Conservation (phyloP, 1,139 yeast species). For the Saccharomyces hybrid region DNA sequence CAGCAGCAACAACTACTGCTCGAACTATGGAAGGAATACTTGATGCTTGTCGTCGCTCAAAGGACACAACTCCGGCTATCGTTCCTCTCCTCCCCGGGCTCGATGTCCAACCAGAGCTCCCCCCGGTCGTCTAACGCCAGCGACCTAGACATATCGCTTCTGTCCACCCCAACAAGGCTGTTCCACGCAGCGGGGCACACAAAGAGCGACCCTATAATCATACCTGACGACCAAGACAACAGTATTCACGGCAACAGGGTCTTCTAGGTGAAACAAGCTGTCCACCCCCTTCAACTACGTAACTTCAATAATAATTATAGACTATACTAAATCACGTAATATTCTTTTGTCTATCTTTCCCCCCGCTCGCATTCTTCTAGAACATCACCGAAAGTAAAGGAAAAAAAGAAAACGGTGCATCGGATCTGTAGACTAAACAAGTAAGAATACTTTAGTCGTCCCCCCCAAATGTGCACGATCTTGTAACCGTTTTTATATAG, state of each 20-base stretch:
- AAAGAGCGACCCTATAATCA: neutral
- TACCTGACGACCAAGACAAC: neutral
- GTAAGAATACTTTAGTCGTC: neutral
- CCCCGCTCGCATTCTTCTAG: conserved; percentile 1
- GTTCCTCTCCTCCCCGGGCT: conserved; percentile 3
- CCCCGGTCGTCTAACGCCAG: conserved; percentile 1
- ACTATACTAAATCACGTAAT: neutral
- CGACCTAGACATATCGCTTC: neutral
- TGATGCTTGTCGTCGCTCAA: conserved; percentile 21
- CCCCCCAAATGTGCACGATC: neutral
- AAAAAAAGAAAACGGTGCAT: neutral
- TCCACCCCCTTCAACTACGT: neutral
- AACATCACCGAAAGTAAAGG: neutral
- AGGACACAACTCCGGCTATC: conserved; percentile 27
- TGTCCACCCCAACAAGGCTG: neutral
- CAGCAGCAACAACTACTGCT: neutral
- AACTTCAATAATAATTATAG: neutral
- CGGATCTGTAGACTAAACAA: neutral
- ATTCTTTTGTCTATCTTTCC: neutral
- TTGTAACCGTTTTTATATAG: neutral
- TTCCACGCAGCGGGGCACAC: neutral
- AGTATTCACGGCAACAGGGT: neutral
- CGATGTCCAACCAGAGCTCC: conserved; percentile 1
- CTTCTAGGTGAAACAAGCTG: too few relatives aligned
- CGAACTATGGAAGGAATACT: conserved; percentile 27